Base-by-base conservation (phyloP, 331 rosid species). In the Cydonia oblonga region DNA sequence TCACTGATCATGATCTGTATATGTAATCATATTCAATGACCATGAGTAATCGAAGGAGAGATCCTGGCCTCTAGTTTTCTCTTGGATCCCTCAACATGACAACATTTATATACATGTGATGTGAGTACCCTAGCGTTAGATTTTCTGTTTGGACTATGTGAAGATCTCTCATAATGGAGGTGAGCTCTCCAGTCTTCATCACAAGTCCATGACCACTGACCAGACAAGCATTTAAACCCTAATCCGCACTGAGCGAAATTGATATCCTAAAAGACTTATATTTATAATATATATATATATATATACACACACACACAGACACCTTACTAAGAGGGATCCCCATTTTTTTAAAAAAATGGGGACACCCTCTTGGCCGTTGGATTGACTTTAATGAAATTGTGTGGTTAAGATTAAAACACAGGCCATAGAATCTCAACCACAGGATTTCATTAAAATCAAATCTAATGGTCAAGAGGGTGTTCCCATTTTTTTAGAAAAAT, bases 131-230 rank as follows among this genome's bases (percentile, higher is more conserved):
- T n/a, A 30, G 69, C 64, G 70, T 89, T 83, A 85, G 96, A 84
- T 80, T 78, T 75, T 68, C 66, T 80, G 86, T 83, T 85, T 87
- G 90, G 87, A 85, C 70, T 71, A 78, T 70, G 63, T 73, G 88
- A 63, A 67, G 76, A 59, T 70, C 58, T 28, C 73, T 65, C 78
- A 66, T 76, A 61, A 74, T 54, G 79, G 78, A 82, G 80, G 72
- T 70, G 32, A 57, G 28, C 72, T 66, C 71, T 71, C 72, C 72
- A 11, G 46, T 69, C 44, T n/a, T 58, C 28, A 56, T 5, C 61
- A 56, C 24, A 23, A 20, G 61, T 22, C 28, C 61, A 56, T 22
- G 25, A 56, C 25, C 14, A 56, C 5, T 9, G 19, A 8, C 49
- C 11, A 19, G 54, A 11, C 40, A 5, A 60, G 76, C 86, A 90